Evolutionary conservation across 73 alveolate genomes (phyloP), one percentile per base, ranked within the genome.

Genomic region (Tetrahymena thermophila): DNA sequence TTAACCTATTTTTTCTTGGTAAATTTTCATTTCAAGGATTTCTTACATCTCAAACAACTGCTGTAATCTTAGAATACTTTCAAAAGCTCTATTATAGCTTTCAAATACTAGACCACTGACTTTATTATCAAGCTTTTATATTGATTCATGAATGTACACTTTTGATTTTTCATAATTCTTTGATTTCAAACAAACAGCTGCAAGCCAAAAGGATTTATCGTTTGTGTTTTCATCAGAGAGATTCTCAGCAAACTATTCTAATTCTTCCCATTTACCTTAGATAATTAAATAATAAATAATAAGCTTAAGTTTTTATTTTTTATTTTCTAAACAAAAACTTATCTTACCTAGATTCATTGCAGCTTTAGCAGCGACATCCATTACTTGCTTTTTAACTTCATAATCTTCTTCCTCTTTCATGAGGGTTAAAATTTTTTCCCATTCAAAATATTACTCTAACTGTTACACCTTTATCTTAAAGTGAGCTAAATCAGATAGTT

Each of bases 31-130:
- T 94, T 96, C 99, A 56, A 99, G 98, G 0, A 99, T 97, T 95
- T 99, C 99, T 96, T 99, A 99, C 95, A 99, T 97, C 94, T 99
- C 99, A 93, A 98, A 97, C 58, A 99, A 96, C 93, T 99, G 96
- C 96, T 98, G 98, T 96, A 98, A 96, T 96, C 98, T 99, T 96
- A 98, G 85, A 43, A 99, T 96, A 38, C 98, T 96, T 84, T 97
- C 96, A 85, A 98, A 99, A 15, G 99, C 99, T 96, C 99, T 97
- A 95, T 97, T 98, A 96, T 99, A 99, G 35, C 99, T 97, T 95
- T 99, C 99, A 85, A 98, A 98, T 44, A 98, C 96, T 95, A 99
- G 96, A 23, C 99, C 97, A 85, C 99, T 98, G 44, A 99, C 97
- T 94, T 98, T 97, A 28, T 98, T 99, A 96, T 99, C 99, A 43